Percentiles rank a stretch among this genome's conserved stretches.
Conservation (phyloP, 202 grass and related monocot genomes). For the Panicum hallii region DNA sequence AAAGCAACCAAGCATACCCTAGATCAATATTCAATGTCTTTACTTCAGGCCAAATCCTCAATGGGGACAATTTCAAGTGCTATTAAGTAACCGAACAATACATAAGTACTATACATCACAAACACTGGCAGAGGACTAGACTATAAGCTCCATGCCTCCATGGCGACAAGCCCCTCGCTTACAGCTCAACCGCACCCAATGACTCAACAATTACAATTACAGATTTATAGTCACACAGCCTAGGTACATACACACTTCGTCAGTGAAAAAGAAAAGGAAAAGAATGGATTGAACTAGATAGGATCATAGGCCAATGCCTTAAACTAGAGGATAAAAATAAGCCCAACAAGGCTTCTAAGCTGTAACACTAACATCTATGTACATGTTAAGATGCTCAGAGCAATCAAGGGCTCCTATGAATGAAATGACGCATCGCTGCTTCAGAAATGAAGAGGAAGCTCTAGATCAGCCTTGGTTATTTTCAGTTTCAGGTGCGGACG, state of each 20-base stretch:
- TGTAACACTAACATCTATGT: constrained; percentile 38
- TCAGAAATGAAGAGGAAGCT: constrained; percentile 14
- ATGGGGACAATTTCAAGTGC: background rate
- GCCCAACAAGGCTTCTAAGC: background rate
- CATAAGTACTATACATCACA: constrained; percentile 12
- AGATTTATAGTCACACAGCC: background rate
- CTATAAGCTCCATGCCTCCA: background rate
- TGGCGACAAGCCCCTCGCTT: background rate
- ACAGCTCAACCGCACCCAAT: background rate
- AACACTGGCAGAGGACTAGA: background rate
- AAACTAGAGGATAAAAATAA: constrained; percentile 18
- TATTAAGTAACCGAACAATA: background rate
- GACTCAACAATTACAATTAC: background rate
- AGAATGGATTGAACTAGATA: background rate
- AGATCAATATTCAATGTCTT: background rate
- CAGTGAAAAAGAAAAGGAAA: background rate
- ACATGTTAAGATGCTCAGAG: constrained; percentile 23
- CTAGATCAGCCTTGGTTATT: constrained; percentile 5
- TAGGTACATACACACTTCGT: constrained; percentile 6
- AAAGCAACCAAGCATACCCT: too few species aligned
- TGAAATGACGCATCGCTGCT: background rate
- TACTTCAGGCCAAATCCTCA: background rate
- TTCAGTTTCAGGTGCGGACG: constrained; percentile 21
- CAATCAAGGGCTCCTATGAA: background rate
- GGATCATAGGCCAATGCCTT: background rate